phyloP scores from a whole-genome alignment of 2,329 filamentous ascomycete species.

The Fusarium nygamai region DNA sequence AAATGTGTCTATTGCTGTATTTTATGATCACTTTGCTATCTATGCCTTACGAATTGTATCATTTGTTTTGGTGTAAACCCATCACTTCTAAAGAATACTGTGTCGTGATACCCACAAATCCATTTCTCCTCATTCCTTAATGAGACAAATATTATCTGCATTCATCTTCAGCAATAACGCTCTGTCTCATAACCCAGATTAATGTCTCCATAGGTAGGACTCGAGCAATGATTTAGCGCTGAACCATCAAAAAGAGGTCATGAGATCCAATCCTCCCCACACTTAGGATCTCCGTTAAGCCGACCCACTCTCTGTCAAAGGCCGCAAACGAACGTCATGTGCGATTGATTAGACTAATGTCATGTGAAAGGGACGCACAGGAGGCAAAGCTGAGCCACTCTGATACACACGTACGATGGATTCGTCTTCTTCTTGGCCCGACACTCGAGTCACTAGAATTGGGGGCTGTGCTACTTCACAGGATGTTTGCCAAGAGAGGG shows the following conservation, averaged over 20 bases:
- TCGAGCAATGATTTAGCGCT: conserved; percentile 3
- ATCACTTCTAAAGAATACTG: background rate
- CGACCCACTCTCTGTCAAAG: conserved; percentile 24
- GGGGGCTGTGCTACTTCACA: conserved; percentile 21
- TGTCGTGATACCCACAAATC: background rate
- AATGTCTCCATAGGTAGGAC: conserved; percentile 7
- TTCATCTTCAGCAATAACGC: background rate
- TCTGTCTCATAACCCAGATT: conserved; percentile 18
- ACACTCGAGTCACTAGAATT: conserved; percentile 1
- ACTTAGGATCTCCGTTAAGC: conserved; percentile 4
- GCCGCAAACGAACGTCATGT: conserved; percentile 35
- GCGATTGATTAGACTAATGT: conserved; percentile 27
- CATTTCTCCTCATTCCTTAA: background rate
- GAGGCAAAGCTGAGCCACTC: conserved; percentile 30
- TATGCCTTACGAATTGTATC: background rate
- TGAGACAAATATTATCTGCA: background rate
- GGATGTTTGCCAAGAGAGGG: conserved; percentile 13
- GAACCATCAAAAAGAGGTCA: conserved; percentile 7
- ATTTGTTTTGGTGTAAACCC: background rate
- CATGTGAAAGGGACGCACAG: conserved; percentile 36
- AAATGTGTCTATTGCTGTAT: background rate
- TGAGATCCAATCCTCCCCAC: conserved; percentile 29
- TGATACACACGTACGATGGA: conserved; percentile 16
- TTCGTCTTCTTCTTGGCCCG: conserved; percentile 3
- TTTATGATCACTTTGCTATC: background rate